These are phyloP conservation scores for Orbilia quercus DNA, from an alignment of 2,329 filamentous ascomycete genomes.

Conservation along the genomic window DNA sequence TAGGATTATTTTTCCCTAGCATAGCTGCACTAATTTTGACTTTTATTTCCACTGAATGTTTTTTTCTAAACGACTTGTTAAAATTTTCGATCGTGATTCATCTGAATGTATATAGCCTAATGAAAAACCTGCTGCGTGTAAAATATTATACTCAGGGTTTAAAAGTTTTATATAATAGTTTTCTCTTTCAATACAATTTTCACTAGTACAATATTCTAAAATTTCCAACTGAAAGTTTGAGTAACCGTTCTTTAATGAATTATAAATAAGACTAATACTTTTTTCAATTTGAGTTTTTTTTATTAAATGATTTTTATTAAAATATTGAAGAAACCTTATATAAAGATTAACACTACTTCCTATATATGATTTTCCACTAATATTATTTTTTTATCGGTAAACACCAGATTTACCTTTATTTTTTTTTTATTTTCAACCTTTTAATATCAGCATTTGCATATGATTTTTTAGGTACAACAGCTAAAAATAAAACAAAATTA, in stretches of 20 bases:
- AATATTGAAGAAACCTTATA: not conserved
- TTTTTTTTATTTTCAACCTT: slow-evolving; percentile 11
- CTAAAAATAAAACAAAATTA: too few relatives aligned
- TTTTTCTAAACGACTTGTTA: not conserved
- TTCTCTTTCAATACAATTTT: slow-evolving; percentile 6
- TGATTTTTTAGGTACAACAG: not conserved
- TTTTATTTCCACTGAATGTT: not conserved
- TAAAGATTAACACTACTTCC: slow-evolving; percentile 19
- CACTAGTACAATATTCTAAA: not conserved
- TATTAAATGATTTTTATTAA: not conserved
- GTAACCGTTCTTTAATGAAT: too few relatives aligned
- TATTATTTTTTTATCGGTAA: slow-evolving; percentile 28
- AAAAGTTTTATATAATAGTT: not conserved
- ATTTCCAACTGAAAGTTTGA: not conserved
- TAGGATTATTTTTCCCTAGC: not conserved
- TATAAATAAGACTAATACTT: too few relatives aligned
- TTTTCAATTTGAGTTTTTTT: too few relatives aligned
- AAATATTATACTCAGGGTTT: slow-evolving; percentile 12
- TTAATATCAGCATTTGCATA: slow-evolving; percentile 4
- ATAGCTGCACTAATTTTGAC: not conserved
- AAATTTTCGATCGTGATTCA: not conserved
- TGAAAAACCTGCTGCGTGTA: not conserved
- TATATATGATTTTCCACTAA: slow-evolving; percentile 21
- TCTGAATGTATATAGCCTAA: slow-evolving; percentile 4
- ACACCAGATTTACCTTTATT: slow-evolving; percentile 29